These are phyloP conservation scores for Candida boleticola DNA, from an alignment of 805 yeast species.

Conservation along the genomic window DNA sequence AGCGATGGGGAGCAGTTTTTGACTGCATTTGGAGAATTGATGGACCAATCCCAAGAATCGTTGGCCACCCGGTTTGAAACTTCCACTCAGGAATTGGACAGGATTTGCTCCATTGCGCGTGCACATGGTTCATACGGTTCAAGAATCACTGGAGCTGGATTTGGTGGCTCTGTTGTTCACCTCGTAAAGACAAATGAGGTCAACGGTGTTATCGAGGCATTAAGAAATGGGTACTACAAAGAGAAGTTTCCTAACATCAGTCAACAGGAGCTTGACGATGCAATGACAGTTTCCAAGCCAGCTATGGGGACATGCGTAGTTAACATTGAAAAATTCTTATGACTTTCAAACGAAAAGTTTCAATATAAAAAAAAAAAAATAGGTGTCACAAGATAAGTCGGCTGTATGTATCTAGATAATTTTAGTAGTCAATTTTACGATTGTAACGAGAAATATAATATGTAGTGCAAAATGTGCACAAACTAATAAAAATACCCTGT, in stretches of 20 bases:
- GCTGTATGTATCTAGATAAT: no score
- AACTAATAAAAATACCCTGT: no score
- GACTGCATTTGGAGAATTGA: constrained; percentile 47
- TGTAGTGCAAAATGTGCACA: no score
- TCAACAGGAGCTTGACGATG: constrained; percentile 43
- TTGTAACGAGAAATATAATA: no score
- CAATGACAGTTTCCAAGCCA: constrained; percentile 55
- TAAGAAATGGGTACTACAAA: constrained; percentile 51
- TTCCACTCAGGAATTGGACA: constrained; percentile 54
- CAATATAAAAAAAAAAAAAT: not conserved
- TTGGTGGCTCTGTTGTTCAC: constrained; percentile 75
- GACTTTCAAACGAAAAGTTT: not conserved
- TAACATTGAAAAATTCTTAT: constrained; percentile 7
- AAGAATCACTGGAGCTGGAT: constrained; percentile 78
- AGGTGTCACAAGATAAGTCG: no score
- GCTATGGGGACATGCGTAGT: constrained; percentile 48
- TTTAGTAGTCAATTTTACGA: no score
- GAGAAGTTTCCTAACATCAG: constrained; percentile 48
- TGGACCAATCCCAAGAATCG: constrained; percentile 60
- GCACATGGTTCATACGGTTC: constrained; percentile 61
- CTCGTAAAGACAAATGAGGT: constrained; percentile 47
- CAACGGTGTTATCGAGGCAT: constrained; percentile 36
- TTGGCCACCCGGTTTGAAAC: constrained; percentile 49
- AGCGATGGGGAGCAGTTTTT: constrained; percentile 35
- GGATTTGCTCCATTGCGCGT: constrained; percentile 52